Evolutionary conservation across 495 filamentous ascomycete species (phyloP).

Genomic region (Penicillium daleae): DNA sequence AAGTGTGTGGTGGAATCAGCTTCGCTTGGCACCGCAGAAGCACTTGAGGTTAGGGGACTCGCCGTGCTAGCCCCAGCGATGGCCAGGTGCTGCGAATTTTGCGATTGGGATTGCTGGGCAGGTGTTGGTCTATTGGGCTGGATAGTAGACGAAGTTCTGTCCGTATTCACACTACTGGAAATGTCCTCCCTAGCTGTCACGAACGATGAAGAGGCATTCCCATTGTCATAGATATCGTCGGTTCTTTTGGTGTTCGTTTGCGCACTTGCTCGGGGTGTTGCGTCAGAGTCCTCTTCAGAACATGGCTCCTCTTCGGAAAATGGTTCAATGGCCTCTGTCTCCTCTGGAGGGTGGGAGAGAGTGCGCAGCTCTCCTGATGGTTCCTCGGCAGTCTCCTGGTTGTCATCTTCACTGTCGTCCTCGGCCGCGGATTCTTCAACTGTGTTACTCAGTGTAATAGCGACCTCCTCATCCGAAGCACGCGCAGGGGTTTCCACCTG

Average conservation of each 20-base stretch:
- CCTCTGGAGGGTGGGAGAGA: conserved; percentile 21
- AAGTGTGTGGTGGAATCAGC: conserved; percentile 44
- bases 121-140: conserved; percentile 7
- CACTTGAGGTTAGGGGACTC: conserved; percentile 27
- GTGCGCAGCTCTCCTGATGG: conserved; percentile 26
- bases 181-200: conserved; percentile 38
- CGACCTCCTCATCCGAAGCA: conserved; percentile 26
- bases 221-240: conserved; percentile 19
- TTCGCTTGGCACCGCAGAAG: conserved; percentile 36
- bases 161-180: conserved; percentile 20
- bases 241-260: conserved; percentile 5
- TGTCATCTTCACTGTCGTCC: conserved; percentile 21
- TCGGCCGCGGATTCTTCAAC: conserved; percentile 14
- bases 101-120: conserved; percentile 15
- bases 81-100: conserved; percentile 22
- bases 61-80: conserved; percentile 23
- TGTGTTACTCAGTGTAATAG: conserved; percentile 28
- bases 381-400: conserved; percentile 25
- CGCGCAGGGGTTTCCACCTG: conserved; percentile 2
- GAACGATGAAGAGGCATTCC: conserved; percentile 31
- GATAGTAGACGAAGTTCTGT: conserved; percentile 24
- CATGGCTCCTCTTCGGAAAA: conserved; percentile 11
- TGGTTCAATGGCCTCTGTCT: conserved; percentile 16
- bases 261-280: conserved; percentile 21
- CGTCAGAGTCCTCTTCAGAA: conserved; percentile 15